Conservation (phyloP, 768 basidiomycete genomes). For the Mrakia hoshinonis region DNA sequence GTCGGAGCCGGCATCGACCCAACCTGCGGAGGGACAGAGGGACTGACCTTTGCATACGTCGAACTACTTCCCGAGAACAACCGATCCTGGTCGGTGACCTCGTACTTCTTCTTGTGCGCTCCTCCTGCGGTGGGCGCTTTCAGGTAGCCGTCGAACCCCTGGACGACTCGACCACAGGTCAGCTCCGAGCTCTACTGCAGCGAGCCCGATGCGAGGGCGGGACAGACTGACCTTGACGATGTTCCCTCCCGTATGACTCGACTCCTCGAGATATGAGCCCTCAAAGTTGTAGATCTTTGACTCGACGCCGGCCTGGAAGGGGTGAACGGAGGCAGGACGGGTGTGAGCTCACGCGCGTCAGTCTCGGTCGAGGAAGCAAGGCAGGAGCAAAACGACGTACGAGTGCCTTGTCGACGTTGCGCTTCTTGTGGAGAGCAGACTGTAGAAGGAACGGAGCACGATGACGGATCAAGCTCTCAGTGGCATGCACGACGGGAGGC, state of each 20-base stretch:
- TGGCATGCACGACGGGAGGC: neutral
- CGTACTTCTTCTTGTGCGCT: slow-evolving; percentile 22
- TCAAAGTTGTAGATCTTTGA: slow-evolving; percentile 43
- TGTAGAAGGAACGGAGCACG: neutral
- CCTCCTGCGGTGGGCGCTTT: slow-evolving; percentile 13
- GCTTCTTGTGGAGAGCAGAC: slow-evolving; percentile 19
- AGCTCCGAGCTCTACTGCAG: no score
- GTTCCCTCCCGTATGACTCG: slow-evolving; percentile 41
- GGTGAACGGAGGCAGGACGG: neutral
- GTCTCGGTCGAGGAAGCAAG: neutral
- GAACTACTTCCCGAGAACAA: slow-evolving; percentile 10
- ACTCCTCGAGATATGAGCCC: slow-evolving; percentile 43
- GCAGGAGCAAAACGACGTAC: neutral
- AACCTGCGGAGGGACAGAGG: no score
- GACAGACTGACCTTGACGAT: slow-evolving; percentile 41
- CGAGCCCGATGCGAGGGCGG: neutral
- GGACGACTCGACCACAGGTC: no score
- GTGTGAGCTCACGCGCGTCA: neutral
- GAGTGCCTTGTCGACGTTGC: slow-evolving; percentile 22
- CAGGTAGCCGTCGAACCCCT: slow-evolving; percentile 29
- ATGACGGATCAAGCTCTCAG: neutral
- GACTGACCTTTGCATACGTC: slow-evolving; percentile 16
- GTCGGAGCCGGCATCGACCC: no score
- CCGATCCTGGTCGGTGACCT: slow-evolving; percentile 22
- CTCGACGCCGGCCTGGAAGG: slow-evolving; percentile 40